phyloP scores from a whole-genome alignment of 352 stramenopile genomes.

The Blastocystis sp. region DNA sequence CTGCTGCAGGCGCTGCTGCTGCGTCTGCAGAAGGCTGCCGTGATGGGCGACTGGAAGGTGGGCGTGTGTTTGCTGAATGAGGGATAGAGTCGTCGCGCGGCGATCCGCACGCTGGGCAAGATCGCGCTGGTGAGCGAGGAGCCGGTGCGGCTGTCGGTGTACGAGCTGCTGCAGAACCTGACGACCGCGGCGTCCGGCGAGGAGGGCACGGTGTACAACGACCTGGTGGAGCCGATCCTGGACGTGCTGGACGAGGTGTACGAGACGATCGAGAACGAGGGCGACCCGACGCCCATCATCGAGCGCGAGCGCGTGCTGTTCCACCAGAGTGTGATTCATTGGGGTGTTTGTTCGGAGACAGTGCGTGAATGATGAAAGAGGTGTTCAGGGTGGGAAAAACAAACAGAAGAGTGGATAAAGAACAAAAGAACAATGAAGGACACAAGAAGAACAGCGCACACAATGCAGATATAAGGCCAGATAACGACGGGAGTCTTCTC shows the following conservation, averaged over 20 bases:
- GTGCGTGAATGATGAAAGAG: background rate
- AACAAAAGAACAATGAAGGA: too few species aligned
- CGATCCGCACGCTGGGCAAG: conserved; percentile 59
- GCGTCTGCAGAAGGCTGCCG: conserved; percentile 54
- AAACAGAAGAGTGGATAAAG: too few species aligned
- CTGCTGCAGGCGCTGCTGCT: conserved; percentile 35
- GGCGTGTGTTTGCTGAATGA: background rate
- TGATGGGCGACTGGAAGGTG: conserved; percentile 63
- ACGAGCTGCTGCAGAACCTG: conserved; percentile 67
- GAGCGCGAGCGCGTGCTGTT: conserved; percentile 22
- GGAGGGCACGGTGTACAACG: conserved; percentile 54
- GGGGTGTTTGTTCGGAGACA: background rate
- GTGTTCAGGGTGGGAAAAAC: too few species aligned
- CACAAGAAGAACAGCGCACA: too few species aligned
- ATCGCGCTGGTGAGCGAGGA: conserved; percentile 64
- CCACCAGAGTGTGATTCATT: conserved; percentile 53
- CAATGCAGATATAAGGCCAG: too few species aligned
- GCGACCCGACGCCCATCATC: conserved; percentile 27
- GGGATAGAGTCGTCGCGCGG: background rate
- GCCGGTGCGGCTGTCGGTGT: conserved; percentile 42
- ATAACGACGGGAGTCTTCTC: too few species aligned
- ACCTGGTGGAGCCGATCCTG: conserved; percentile 62
- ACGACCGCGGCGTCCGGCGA: conserved; percentile 13
- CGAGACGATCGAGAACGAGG: conserved; percentile 49
- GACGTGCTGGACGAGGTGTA: conserved; percentile 59